A percentile compares a stretch with the other conserved stretches of the same genome.
These are phyloP conservation scores for Silybum marianum DNA, from an alignment of 129 eudicot species.

Conservation along the genomic window DNA sequence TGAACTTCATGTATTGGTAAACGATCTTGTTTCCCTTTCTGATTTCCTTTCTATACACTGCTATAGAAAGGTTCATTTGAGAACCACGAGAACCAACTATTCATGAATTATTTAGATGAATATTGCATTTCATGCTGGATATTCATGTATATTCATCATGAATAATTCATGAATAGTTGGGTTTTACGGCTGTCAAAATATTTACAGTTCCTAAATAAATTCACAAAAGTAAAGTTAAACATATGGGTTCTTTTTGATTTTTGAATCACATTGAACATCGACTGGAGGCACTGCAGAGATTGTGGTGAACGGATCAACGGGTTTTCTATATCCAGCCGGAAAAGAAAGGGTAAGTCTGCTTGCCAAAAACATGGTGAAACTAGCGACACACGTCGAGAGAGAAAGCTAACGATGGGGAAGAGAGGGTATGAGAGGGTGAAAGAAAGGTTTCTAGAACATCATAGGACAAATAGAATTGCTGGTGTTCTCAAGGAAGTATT, in stretches of 20 bases:
- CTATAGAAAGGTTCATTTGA: neutral
- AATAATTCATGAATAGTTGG: too few relatives aligned
- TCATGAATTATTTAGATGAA: neutral
- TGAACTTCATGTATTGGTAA: slow-evolving; percentile 87
- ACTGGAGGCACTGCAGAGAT: slow-evolving; percentile 95
- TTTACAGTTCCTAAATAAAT: too few relatives aligned
- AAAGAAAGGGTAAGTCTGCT: slow-evolving; percentile 86
- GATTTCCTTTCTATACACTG: neutral
- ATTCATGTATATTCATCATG: too few relatives aligned
- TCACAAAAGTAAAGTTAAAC: neutral
- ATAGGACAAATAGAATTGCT: slow-evolving; percentile 77
- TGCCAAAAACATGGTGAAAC: slow-evolving; percentile 71
- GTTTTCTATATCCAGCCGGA: slow-evolving; percentile 78
- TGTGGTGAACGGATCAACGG: slow-evolving; percentile 82
- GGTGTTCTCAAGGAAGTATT: slow-evolving; percentile 69
- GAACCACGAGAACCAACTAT: neutral
- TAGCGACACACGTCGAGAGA: slow-evolving; percentile 71
- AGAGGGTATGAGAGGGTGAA: slow-evolving; percentile 83
- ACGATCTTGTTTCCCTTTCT: slow-evolving; percentile 3
- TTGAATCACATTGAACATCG: slow-evolving; percentile 70
- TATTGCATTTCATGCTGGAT: too few relatives aligned
- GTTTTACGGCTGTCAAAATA: too few relatives aligned
- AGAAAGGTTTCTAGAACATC: slow-evolving; percentile 72
- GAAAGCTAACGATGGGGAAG: slow-evolving; percentile 75
- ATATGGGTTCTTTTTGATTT: neutral